Conservation (phyloP, 1,284 basidiomycete species). For the Malassezia restricta region DNA sequence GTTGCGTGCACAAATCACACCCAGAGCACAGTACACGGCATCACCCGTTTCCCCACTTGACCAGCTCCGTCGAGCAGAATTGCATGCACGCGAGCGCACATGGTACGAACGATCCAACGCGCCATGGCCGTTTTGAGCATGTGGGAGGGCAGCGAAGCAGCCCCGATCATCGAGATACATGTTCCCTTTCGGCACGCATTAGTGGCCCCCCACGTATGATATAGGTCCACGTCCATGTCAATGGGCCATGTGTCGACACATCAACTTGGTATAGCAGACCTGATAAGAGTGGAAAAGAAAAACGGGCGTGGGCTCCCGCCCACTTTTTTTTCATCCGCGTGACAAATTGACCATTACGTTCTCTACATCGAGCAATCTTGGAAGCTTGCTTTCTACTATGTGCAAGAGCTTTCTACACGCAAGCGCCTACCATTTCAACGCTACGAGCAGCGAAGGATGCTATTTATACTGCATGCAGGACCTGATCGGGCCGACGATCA, state of each 20-base stretch:
- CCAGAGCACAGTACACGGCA: background rate
- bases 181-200: slow-evolving; percentile 13
- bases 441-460: too few species aligned
- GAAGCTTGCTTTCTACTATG: too few species aligned
- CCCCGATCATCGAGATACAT: slow-evolving; percentile 4
- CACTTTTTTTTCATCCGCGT: too few species aligned
- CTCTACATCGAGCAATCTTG: too few species aligned
- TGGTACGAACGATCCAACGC: slow-evolving; percentile 4
- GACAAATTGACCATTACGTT: too few species aligned
- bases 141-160: slow-evolving; percentile 17
- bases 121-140: background rate
- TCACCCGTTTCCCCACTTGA: background rate
- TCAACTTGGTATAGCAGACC: slow-evolving; percentile 17
- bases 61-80: background rate
- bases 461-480: background rate
- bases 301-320: too few species aligned
- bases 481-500: background rate
- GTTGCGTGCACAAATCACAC: background rate
- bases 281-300: background rate
- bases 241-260: slow-evolving; percentile 8
- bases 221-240: slow-evolving; percentile 16
- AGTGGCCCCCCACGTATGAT: slow-evolving; percentile 12
- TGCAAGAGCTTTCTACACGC: too few species aligned
- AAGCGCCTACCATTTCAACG: too few species aligned
- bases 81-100: background rate